Base-by-base conservation (phyloP, 306 rosid species). In the Senna siamea region DNA sequence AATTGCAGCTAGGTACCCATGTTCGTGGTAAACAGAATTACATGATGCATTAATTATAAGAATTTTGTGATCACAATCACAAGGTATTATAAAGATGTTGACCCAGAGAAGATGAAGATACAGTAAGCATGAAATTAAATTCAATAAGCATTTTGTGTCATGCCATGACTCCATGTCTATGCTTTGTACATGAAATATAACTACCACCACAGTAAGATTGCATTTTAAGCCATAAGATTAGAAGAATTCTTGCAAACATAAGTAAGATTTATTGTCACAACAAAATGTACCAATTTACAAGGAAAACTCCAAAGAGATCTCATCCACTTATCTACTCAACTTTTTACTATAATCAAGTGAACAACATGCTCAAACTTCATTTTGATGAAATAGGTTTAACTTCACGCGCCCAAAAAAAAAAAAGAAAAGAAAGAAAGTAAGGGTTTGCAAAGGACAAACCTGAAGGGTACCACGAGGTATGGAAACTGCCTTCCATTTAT, bases 381-480 rank as follows among this genome's bases (percentile, higher is more conserved):
- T 43, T 22, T 18, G 37, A 64, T 9, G 51, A 69, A 37, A 69
- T 40, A 17, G 22, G 30, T 32, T 17, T 7, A 56, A 77, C 43
- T 7, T 23, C 56, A 69, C 69, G 11, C 48, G 55, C 23, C 58
- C 48, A 68, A 56, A 30, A 57, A 69, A 54, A 22, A 55, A 5
- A 44, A 41, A 59, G 64, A 56, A 30, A 57, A 69, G 53, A 30
- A 55, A 8, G 55, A 41, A 53, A 53, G 67, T 32, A 17, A 57
- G 30, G 67, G 35, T 46, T 11, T 74, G 68, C 1, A 19, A 76
- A 75, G 80, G 72, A 86, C 94, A 85, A 87, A 94, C 98, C 98
- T 94, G 98, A 80, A 94, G 96, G 17, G 97, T 91, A 80, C 98
- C 98, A 78, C 98, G 97, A 75, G 96, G 96, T 78, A 94, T 91